Base-by-base conservation (phyloP, 2,329 filamentous ascomycete species). In the Thelonectria discophora region DNA sequence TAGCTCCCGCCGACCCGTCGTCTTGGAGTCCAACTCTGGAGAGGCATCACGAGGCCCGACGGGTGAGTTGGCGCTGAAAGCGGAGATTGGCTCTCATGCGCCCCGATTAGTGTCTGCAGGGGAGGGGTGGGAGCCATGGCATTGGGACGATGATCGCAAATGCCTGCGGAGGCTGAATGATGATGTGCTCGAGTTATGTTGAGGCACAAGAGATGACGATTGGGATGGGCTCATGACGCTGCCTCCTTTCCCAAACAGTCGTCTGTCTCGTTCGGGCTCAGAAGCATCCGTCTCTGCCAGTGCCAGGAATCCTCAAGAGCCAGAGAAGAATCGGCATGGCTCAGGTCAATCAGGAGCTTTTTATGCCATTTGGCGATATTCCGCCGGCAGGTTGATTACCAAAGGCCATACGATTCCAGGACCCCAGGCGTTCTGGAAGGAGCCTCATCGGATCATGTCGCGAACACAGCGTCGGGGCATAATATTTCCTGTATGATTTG, bases 31-130 rank as follows among this genome's bases (percentile, higher is more conserved):
- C 48, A 60, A 58, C 47, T 59, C 37, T 24, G 51, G 62, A 66
- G 60, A 45, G 60, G 32, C 45, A 69, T 63, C 68, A 65, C 58
- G 69, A 69, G 65, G 65, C 50, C 39, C 64, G 46, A 55, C 42
- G 40, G 45, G n/a, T 34, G 52, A 49, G 45, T 49, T 55, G 62
- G 18, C 49, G 51, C 60, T 60, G 52, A 40, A 43, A 57, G 60
- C 68, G 69, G 69, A 71, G 68, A 72, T 71, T 71, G 65, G 58
- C 56, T 48, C 55, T 65, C 50, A 55, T 50, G 59, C 55, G 40
- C 56, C 32, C 50, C 47, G 55, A 20, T 65, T 66, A 64, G 69
- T 55, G 40, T 39, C 37, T 65, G 50, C 67, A 70, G 55, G 55
- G 62, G 55, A 57, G 62, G 66, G 67, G 58, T 60, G 47, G 62